A percentile compares a stretch with the other conserved stretches of the same genome.
These are phyloP conservation scores for Elaphomyces granulatus DNA, from an alignment of 495 filamentous ascomycete species.

Conservation along the genomic window DNA sequence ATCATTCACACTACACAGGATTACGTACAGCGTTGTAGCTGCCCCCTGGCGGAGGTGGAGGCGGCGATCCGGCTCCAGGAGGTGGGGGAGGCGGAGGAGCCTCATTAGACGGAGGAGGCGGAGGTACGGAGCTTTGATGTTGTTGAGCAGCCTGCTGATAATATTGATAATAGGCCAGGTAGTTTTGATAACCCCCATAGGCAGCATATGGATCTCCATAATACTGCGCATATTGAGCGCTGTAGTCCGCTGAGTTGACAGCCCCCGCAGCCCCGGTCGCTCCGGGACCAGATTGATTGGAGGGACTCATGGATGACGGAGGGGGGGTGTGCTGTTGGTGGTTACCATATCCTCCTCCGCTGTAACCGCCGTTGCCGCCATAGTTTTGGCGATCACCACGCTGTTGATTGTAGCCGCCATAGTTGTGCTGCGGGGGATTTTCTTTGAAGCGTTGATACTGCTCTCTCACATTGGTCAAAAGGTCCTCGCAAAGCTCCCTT, in stretches of 20 bases:
- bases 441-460: conserved; percentile 84
- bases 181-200: conserved; percentile 76
- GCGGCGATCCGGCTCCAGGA: conserved; percentile 50
- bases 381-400: conserved; percentile 21
- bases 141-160: conserved; percentile 49
- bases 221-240: conserved; percentile 75
- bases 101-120: conserved; percentile 43
- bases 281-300: conserved; percentile 18
- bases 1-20: background rate
- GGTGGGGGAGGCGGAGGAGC: conserved; percentile 51
- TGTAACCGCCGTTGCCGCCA: conserved; percentile 19
- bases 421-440: conserved; percentile 56
- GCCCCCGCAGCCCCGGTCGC: conserved; percentile 27
- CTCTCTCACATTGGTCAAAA: conserved; percentile 66
- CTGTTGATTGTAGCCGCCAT: conserved; percentile 36
- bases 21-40: conserved; percentile 52
- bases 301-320: conserved; percentile 23
- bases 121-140: conserved; percentile 29
- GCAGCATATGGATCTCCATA: conserved; percentile 82
- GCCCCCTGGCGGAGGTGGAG: conserved; percentile 44
- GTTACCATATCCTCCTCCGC: conserved; percentile 24
- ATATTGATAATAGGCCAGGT: conserved; percentile 54
- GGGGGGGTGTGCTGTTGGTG: conserved; percentile 28
- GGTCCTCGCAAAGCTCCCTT: conserved; percentile 75
- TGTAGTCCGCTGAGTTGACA: conserved; percentile 42